Conservation (phyloP, 2,329 filamentous ascomycete species). For the Fusarium mundagurra region DNA sequence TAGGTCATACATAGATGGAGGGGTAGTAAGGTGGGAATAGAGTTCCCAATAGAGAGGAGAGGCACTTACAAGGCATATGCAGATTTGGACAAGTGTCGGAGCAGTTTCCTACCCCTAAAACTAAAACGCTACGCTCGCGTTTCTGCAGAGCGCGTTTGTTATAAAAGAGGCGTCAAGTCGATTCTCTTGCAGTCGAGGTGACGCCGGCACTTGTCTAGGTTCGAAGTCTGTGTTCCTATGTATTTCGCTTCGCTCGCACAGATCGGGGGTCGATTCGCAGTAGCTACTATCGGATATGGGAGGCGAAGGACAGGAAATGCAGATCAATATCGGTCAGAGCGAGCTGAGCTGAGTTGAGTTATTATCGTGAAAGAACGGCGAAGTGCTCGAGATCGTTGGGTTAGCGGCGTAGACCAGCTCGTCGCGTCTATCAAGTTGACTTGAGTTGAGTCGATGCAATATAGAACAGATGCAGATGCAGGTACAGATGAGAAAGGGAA, state of each 20-base stretch:
- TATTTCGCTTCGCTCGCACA: constrained; percentile 28
- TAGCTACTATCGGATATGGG: constrained; percentile 12
- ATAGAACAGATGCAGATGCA: constrained; percentile 13
- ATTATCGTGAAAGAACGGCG: constrained; percentile 30
- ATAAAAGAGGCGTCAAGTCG: constrained; percentile 26
- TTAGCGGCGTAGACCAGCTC: constrained; percentile 45
- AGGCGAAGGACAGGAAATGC: background rate
- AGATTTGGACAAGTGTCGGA: constrained; percentile 44
- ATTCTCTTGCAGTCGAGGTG: constrained; percentile 21
- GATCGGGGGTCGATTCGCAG: constrained; percentile 18
- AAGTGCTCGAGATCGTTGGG: constrained; percentile 29
- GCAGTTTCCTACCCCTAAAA: constrained; percentile 46
- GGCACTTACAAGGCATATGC: constrained; percentile 51
- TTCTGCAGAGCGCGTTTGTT: constrained; percentile 42
- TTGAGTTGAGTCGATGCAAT: constrained; percentile 11
- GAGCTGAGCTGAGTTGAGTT: constrained; percentile 2
- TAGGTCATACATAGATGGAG: constrained; percentile 17
- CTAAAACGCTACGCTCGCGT: constrained; percentile 36
- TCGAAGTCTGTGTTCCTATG: constrained; percentile 28
- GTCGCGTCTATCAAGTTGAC: constrained; percentile 37
- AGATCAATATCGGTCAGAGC: background rate
- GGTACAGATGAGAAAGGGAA: constrained; percentile 22
- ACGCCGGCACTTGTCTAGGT: constrained; percentile 34
- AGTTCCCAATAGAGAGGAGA: constrained; percentile 13
- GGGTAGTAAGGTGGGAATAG: constrained; percentile 19